phyloP scores from a whole-genome alignment of 352 stramenopile species.

The Phytophthora pluvialis region DNA sequence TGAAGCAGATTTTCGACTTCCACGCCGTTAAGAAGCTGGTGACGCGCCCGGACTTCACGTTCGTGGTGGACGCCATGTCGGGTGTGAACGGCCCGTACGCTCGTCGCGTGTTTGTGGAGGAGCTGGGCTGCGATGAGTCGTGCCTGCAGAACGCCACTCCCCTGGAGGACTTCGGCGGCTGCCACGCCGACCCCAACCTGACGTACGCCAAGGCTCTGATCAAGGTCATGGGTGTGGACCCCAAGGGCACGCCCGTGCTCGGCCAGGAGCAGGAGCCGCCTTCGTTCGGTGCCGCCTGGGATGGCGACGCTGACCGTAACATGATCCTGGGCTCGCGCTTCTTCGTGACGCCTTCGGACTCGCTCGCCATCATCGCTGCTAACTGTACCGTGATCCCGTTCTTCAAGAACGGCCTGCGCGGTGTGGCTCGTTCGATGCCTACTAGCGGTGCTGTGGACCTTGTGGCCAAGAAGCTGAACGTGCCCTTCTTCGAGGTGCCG shows the following conservation, averaged over 20 bases:
- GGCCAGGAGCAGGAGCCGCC: slow-evolving; percentile 79
- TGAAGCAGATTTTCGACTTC: slow-evolving; percentile 99
- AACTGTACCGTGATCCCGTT: slow-evolving; percentile 97
- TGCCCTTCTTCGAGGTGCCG: slow-evolving; percentile 97
- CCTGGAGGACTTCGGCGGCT: slow-evolving; percentile 97
- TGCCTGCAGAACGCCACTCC: slow-evolving; percentile 93
- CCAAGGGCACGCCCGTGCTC: slow-evolving; percentile 74
- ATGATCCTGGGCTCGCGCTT: slow-evolving; percentile 98
- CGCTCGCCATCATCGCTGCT: slow-evolving; percentile 97
- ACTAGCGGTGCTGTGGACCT: slow-evolving; percentile 97
- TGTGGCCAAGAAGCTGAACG: slow-evolving; percentile 95
- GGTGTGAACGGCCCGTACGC: slow-evolving; percentile 98
- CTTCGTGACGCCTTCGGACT: slow-evolving; percentile 99
- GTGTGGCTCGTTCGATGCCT: slow-evolving; percentile 98
- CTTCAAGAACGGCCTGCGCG: slow-evolving; percentile 95
- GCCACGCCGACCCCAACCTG: slow-evolving; percentile 99
- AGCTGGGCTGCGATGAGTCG: slow-evolving; percentile 89
- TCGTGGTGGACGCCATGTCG: slow-evolving; percentile 98
- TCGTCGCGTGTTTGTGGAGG: slow-evolving; percentile 95
- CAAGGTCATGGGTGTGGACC: slow-evolving; percentile 95
- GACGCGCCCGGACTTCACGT: slow-evolving; percentile 92
- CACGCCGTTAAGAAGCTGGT: slow-evolving; percentile 93
- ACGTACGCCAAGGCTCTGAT: slow-evolving; percentile 98
- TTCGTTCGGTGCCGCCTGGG: slow-evolving; percentile 95
- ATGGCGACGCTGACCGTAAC: slow-evolving; percentile 99